These are phyloP conservation scores for Ilyonectria sp. DNA, from an alignment of 2,329 filamentous ascomycete genomes.

Conservation along the genomic window DNA sequence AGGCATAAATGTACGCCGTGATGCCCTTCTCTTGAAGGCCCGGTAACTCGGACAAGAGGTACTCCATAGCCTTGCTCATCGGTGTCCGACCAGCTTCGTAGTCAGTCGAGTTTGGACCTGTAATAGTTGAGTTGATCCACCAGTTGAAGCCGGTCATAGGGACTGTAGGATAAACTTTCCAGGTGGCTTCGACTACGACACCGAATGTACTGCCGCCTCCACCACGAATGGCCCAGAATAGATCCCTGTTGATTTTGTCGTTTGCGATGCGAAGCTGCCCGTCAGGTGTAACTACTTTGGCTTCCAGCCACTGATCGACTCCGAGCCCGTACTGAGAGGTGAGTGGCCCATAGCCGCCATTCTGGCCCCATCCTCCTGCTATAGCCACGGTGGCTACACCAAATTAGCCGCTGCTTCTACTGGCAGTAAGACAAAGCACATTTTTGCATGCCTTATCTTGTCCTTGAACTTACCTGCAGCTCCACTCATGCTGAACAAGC, in stretches of 20 bases:
- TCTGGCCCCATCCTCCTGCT: constrained; percentile 12
- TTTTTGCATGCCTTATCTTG: too few species aligned
- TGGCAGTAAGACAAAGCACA: background rate
- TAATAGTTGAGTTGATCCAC: constrained; percentile 18
- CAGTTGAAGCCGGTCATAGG: constrained; percentile 20
- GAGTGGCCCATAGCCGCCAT: constrained; percentile 11
- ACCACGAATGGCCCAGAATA: constrained; percentile 1
- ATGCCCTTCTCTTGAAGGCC: background rate
- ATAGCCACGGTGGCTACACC: background rate
- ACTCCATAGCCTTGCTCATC: background rate
- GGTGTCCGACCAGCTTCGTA: background rate
- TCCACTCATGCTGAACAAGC: background rate
- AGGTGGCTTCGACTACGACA: constrained; percentile 15
- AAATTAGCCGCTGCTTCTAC: background rate
- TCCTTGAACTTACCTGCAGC: background rate
- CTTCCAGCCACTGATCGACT: constrained; percentile 19
- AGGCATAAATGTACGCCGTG: background rate
- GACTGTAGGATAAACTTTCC: constrained; percentile 12
- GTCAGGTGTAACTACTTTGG: constrained; percentile 7
- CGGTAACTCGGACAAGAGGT: background rate
- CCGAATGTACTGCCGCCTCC: background rate
- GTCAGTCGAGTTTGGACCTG: constrained; percentile 1
- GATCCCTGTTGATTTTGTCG: background rate
- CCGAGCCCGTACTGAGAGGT: constrained; percentile 17
- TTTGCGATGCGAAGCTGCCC: constrained; percentile 3